Percentiles rank a stretch among this genome's conserved stretches.
These are phyloP conservation scores for Globisporangium spinosum DNA, from an alignment of 352 stramenopile genomes.

Conservation along the genomic window DNA sequence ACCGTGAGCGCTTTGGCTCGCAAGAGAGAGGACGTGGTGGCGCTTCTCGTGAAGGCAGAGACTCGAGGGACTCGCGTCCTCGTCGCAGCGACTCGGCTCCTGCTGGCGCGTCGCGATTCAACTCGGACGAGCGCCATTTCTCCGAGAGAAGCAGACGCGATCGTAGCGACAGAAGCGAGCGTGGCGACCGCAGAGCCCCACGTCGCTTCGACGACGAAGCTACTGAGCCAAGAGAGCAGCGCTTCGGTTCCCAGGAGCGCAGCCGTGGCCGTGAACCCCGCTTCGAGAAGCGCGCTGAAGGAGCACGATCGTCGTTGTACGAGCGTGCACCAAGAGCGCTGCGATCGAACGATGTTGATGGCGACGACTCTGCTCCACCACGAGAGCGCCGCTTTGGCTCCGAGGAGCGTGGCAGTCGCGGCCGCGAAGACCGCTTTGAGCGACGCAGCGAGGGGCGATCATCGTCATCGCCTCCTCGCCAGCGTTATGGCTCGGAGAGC, in stretches of 20 bases:
- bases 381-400: slow-evolving; percentile 2
- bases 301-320: background rate
- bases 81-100: slow-evolving; percentile 9
- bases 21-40: background rate
- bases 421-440: slow-evolving; percentile 9
- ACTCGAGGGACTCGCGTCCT: background rate
- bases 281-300: slow-evolving; percentile 10
- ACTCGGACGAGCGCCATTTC: slow-evolving; percentile 7
- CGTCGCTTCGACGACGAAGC: background rate
- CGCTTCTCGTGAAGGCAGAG: background rate
- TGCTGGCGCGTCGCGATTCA: slow-evolving; percentile 1
- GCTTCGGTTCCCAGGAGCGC: slow-evolving; percentile 1
- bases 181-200: background rate
- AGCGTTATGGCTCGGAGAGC: slow-evolving; percentile 6
- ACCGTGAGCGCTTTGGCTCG: slow-evolving; percentile 5
- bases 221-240: background rate
- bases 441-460: background rate
- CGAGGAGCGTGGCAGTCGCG: background rate
- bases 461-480: background rate
- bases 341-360: background rate
- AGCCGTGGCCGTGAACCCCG: background rate
- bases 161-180: background rate
- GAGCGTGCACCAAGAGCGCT: slow-evolving; percentile 6
- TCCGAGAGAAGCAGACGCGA: background rate
- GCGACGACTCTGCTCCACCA: background rate